Conservation (phyloP, 1,139 yeast species). For the Yamadazyma sp. region DNA sequence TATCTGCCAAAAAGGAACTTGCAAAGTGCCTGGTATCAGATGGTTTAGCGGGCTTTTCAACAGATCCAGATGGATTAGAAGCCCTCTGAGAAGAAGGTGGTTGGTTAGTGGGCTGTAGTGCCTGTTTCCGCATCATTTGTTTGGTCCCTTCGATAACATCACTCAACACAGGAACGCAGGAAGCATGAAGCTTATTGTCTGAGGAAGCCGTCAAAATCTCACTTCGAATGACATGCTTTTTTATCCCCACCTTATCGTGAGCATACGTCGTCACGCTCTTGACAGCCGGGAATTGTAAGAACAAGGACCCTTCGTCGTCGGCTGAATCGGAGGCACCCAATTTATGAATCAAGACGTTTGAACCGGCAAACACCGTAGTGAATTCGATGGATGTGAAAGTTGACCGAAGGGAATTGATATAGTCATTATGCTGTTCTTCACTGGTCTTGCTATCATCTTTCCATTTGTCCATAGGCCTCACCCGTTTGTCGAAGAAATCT, state of each 20-base stretch:
- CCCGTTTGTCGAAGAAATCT: constrained; percentile 28
- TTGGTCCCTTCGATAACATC: constrained; percentile 55
- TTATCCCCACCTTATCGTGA: constrained; percentile 24
- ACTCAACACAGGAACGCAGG: constrained; percentile 75
- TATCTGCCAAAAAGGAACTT: constrained; percentile 41
- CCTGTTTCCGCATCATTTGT: constrained; percentile 31
- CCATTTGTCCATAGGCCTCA: constrained; percentile 15
- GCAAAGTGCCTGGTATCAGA: constrained; percentile 20
- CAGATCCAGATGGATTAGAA: neutral
- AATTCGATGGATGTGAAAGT: constrained; percentile 50
- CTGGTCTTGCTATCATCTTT: constrained; percentile 14
- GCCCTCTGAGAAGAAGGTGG: too few species aligned
- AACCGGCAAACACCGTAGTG: constrained; percentile 64
- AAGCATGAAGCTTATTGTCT: constrained; percentile 64
- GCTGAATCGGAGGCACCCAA: constrained; percentile 27
- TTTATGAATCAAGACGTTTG: constrained; percentile 56
- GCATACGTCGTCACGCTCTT: constrained; percentile 44
- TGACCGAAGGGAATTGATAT: constrained; percentile 26
- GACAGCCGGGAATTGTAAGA: constrained; percentile 77
- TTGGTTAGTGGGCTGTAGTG: neutral
- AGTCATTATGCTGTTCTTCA: constrained; percentile 19
- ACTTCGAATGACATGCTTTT: constrained; percentile 47
- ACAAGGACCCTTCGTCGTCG: constrained; percentile 50
- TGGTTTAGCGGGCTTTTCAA: constrained; percentile 4
- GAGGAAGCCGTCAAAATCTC: constrained; percentile 71